Conservation (phyloP, 352 stramenopile genomes). For the Phytophthora vignae region DNA sequence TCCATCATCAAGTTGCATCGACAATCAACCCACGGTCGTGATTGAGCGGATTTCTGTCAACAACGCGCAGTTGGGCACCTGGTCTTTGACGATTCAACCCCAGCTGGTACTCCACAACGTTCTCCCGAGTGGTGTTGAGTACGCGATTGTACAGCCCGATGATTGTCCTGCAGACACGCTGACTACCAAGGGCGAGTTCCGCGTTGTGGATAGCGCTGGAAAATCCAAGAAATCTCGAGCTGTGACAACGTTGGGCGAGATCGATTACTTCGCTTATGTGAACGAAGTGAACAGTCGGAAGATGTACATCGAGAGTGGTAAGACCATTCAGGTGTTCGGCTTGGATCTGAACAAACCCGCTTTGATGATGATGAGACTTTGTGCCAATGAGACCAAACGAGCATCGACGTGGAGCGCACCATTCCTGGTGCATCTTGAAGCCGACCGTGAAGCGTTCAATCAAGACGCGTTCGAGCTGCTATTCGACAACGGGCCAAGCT, state of each 20-base stretch:
- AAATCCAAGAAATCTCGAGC: constrained; percentile 56
- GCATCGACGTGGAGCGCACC: constrained; percentile 61
- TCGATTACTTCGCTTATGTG: constrained; percentile 81
- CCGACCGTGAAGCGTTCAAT: constrained; percentile 58
- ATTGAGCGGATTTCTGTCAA: constrained; percentile 81
- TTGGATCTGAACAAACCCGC: constrained; percentile 71
- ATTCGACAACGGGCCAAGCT: constrained; percentile 68
- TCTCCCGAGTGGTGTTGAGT: constrained; percentile 84
- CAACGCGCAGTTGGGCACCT: constrained; percentile 60
- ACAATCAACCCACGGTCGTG: constrained; percentile 84
- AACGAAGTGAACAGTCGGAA: constrained; percentile 81
- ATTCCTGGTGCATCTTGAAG: constrained; percentile 70
- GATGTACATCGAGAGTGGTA: constrained; percentile 82
- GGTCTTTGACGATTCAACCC: constrained; percentile 83
- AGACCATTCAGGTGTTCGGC: constrained; percentile 84
- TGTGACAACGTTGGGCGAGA: constrained; percentile 57
- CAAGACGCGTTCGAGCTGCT: constrained; percentile 63
- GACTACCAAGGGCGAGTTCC: constrained; percentile 68
- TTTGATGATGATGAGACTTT: constrained; percentile 83
- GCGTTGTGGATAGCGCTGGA: constrained; percentile 34
- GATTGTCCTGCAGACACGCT: constrained; percentile 76
- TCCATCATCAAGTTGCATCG: constrained; percentile 74
- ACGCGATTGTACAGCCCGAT: constrained; percentile 77
- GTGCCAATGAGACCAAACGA: constrained; percentile 59
- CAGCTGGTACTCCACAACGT: constrained; percentile 87